phyloP scores from a whole-genome alignment of 2,329 filamentous ascomycete species.

The Verticillium alfalfae region DNA sequence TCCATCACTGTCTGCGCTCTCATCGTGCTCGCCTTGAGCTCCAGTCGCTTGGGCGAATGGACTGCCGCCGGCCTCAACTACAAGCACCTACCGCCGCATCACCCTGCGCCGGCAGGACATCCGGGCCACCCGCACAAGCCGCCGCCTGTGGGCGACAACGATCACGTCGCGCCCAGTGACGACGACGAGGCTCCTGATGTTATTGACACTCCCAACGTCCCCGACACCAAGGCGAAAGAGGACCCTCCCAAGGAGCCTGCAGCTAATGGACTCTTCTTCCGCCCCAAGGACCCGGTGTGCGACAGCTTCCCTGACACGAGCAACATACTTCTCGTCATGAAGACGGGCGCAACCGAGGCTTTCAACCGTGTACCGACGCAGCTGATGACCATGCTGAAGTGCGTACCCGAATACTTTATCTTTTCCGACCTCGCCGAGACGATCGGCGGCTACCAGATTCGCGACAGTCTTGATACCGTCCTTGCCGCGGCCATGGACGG shows the following conservation, averaged over 20 bases:
- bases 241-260: conserved; percentile 5
- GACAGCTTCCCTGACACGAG: conserved; percentile 35
- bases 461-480: conserved; percentile 41
- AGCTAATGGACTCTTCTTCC: conserved; percentile 9
- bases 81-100: conserved; percentile 4
- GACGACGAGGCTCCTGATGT: background rate
- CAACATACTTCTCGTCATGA: conserved; percentile 46
- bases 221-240: conserved; percentile 1
- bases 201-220: background rate
- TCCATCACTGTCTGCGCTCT: conserved; percentile 19
- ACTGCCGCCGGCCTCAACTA: conserved; percentile 21
- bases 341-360: conserved; percentile 52
- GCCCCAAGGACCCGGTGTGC: conserved; percentile 22
- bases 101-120: background rate
- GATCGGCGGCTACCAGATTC: conserved; percentile 36
- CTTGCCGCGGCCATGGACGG: conserved; percentile 32
- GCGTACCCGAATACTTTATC: conserved; percentile 44
- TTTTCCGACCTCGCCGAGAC: conserved; percentile 52
- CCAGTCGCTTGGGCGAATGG: conserved; percentile 21
- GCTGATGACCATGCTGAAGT: conserved; percentile 45
- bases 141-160: conserved; percentile 1
- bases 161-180: conserved; percentile 3
- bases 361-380: conserved; percentile 48
- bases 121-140: background rate
- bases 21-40: conserved; percentile 24